Conservation (phyloP, 495 filamentous ascomycete species). For the Aspergillus baeticus region DNA sequence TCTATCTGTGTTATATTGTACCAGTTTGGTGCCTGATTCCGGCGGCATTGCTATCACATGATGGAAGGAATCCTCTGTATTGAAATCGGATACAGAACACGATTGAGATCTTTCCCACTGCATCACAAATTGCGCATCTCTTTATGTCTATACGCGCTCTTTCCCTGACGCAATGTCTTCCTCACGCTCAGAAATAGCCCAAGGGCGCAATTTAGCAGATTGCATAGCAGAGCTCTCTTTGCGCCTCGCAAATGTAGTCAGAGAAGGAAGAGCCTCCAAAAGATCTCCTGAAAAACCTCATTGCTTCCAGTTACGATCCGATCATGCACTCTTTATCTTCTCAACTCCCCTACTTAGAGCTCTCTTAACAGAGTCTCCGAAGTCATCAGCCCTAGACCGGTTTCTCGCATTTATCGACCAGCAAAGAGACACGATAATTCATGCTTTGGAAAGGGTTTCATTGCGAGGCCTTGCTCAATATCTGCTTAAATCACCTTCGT, state of each 20-base stretch:
- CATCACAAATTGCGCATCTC: not conserved
- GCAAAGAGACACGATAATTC: not conserved
- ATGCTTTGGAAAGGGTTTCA: slow-evolving; percentile 3
- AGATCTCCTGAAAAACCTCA: not conserved
- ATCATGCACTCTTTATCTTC: slow-evolving; percentile 5
- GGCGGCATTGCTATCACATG: not conserved
- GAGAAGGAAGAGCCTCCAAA: not conserved
- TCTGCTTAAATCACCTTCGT: slow-evolving; percentile 5
- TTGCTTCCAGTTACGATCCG: not conserved
- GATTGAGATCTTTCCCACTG: not conserved
- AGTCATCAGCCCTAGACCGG: not conserved
- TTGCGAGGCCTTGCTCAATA: slow-evolving; percentile 10
- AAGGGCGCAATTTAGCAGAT: not conserved
- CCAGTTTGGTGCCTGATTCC: not conserved
- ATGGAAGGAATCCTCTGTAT: not conserved
- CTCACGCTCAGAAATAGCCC: not conserved
- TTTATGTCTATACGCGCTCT: not conserved
- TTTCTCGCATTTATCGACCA: not conserved
- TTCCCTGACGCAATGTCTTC: not conserved
- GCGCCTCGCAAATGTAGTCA: slow-evolving; percentile 5
- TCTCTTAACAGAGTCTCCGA: not conserved
- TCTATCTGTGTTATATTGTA: no score
- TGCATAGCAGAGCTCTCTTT: slow-evolving; percentile 8
- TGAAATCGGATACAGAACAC: not conserved
- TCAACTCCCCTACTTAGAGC: slow-evolving; percentile 2